Conservation (phyloP, 2,329 filamentous ascomycete species). For the Penicillium fuscoglaucum region DNA sequence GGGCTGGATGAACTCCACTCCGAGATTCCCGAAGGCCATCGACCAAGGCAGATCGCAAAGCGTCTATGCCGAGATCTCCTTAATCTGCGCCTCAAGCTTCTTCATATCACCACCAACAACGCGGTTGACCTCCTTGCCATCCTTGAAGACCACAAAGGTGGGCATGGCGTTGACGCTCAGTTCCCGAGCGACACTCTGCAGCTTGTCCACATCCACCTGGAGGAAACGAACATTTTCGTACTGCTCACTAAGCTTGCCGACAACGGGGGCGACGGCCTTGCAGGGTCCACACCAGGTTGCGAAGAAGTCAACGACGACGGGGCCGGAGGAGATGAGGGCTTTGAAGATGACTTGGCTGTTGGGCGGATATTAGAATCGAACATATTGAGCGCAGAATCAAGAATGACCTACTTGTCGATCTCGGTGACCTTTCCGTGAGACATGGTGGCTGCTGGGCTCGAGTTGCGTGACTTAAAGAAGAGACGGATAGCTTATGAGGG, state of each 20-base stretch:
- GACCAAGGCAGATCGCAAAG: background rate
- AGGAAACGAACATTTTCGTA: constrained; percentile 54
- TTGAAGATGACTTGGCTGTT: constrained; percentile 63
- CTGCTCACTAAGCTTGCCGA: constrained; percentile 53
- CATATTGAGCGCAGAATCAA: too few relatives aligned
- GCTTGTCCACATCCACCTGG: constrained; percentile 58
- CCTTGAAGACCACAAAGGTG: constrained; percentile 44
- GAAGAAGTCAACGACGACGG: constrained; percentile 57
- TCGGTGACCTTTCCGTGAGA: constrained; percentile 40
- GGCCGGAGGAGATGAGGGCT: constrained; percentile 49
- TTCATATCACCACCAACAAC: constrained; percentile 12
- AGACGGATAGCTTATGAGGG: constrained; percentile 19
- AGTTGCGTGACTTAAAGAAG: constrained; percentile 13
- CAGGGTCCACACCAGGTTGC: constrained; percentile 60
- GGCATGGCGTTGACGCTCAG: constrained; percentile 53
- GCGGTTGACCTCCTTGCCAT: constrained; percentile 33
- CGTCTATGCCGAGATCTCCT: background rate
- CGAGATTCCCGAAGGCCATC: background rate
- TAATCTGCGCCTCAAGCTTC: constrained; percentile 7
- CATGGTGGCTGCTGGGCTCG: constrained; percentile 24
- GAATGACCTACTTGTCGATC: constrained; percentile 36
- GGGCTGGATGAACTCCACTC: background rate
- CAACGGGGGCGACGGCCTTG: constrained; percentile 55
- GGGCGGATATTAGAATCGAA: constrained; percentile 4
- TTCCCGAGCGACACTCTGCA: constrained; percentile 51